These are phyloP conservation scores for Corinectria fuckeliana DNA, from an alignment of 2,329 filamentous ascomycete species.

Conservation along the genomic window DNA sequence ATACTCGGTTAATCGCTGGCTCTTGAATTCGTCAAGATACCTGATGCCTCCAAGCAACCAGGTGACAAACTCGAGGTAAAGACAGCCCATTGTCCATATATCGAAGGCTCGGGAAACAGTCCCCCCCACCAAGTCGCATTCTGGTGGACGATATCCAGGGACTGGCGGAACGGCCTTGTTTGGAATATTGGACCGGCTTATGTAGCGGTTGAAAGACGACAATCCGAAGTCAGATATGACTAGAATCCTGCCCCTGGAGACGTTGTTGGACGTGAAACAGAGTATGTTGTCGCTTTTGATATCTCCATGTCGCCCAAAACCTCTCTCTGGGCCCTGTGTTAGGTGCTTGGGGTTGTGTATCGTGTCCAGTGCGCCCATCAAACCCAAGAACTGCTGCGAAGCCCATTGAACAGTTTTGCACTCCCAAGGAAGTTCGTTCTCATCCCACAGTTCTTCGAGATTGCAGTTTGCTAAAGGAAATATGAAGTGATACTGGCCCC, in stretches of 20 bases:
- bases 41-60: constrained; percentile 15
- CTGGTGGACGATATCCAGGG: constrained; percentile 10
- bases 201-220: not conserved
- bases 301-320: constrained; percentile 11
- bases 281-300: constrained; percentile 21
- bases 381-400: not conserved
- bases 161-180: not conserved
- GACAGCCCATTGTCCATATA: constrained; percentile 17
- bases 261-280: not conserved
- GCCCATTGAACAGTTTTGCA: not conserved
- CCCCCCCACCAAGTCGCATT: constrained; percentile 12
- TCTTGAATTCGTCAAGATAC: fast-evolving
- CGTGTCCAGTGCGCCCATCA: constrained; percentile 13
- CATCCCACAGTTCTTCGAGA: not conserved
- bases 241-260: not conserved
- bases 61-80: constrained; percentile 16
- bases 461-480: constrained; percentile 8
- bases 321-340: not conserved
- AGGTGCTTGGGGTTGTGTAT: constrained; percentile 13
- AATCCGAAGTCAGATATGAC: constrained; percentile 16
- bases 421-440: not conserved
- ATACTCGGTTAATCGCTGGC: not conserved
- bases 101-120: constrained; percentile 16
- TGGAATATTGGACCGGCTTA: constrained; percentile 22
- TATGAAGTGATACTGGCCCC: not conserved